These are phyloP conservation scores for Oemleria cerasiformis DNA, from an alignment of 306 rosid species.

Conservation along the genomic window DNA sequence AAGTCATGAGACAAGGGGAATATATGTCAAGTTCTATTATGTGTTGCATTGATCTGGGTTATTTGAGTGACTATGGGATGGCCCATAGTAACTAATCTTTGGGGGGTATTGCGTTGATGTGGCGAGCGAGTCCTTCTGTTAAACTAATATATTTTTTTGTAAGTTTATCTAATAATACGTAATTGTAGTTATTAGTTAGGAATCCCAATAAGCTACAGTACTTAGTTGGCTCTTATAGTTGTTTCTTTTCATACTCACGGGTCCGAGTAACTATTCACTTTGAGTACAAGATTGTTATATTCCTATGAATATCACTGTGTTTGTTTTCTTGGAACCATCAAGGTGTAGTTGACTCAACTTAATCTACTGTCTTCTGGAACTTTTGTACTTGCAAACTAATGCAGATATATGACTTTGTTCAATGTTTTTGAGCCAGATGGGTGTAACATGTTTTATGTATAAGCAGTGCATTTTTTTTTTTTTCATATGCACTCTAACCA, in stretches of 20 bases:
- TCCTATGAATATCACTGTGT: background rate
- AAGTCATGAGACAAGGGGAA: background rate
- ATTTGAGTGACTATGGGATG: background rate
- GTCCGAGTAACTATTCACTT: background rate
- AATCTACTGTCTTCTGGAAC: background rate
- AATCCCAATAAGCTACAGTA: background rate
- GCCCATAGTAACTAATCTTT: background rate
- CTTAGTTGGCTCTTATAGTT: background rate
- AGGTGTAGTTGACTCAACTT: background rate
- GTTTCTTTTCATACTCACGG: background rate
- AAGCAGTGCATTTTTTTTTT: background rate
- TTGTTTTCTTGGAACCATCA: background rate
- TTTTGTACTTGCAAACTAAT: background rate
- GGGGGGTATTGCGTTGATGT: background rate
- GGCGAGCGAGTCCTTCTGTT: background rate
- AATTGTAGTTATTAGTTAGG: background rate
- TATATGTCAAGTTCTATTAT: background rate
- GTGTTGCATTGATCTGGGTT: background rate
- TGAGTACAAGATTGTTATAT: background rate
- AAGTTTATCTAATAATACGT: background rate
- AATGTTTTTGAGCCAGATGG: background rate
- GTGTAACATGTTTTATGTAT: background rate
- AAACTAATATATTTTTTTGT: background rate
- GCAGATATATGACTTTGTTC: conserved; percentile 8
- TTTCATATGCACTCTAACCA: background rate